Evolutionary conservation across 257 asterid species (phyloP), one percentile per base, ranked within the genome.

Genomic region (Solanum medicagineum): DNA sequence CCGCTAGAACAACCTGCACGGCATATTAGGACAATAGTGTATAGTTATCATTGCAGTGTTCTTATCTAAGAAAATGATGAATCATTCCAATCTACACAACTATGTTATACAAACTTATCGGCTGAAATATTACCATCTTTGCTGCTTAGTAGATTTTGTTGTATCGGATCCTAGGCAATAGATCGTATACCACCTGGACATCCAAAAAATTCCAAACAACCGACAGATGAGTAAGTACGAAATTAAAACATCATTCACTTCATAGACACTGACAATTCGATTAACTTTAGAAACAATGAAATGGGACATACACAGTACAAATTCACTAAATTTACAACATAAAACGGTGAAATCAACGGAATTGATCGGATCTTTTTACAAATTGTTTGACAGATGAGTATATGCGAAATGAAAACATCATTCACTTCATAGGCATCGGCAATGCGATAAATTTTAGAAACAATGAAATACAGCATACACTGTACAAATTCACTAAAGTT

Each of bases 1-100:
- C 98, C 57, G 98, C 98, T 5, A 96, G 95, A 84, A 96, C 97
- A 85, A 94, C 99, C 99, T 96, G 93, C 90, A 87, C 81, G 57
- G 71, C 10, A 65, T 40, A 81, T 75, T 70, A 20, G 69, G 74
- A 26, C 62, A 45, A 81, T 1, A 3, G 83, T 53, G 29, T 16
- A 79, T 32, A 16, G 82, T 75, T 79, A 45, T 45, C 40, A 73
- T 45, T 11, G 57, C 40, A 44, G 57, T 73, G 57, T 44, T 19
- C 14, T 51, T 77, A 11, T 26, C 5, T 0, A 2, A 5, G 4
- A 22, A 49, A 14, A 26, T 75, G 62, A 49, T 20, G 51, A 15
- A 24, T 14, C 62, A 75, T 51, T 49, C 24, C 12, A 75, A 53
- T 79, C 83, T 17, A 79, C 62, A 79, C 44, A 53, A 17, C 83